Base-by-base conservation (phyloP, 2,329 filamentous ascomycete species). In the Monilinia fructigena region DNA sequence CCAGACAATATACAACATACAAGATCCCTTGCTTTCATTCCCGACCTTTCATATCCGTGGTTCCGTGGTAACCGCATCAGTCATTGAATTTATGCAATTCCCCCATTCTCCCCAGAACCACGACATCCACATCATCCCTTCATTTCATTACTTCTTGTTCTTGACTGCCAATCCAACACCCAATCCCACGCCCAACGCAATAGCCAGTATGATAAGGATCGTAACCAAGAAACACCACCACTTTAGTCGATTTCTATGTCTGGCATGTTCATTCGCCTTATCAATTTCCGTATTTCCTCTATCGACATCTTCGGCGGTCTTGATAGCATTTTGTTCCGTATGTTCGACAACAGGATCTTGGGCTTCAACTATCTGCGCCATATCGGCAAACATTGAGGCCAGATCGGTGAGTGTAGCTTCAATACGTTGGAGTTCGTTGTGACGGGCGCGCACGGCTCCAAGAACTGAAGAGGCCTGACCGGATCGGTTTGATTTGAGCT, bases 391-490 rank as follows among this genome's bases (percentile, higher is more conserved):
- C 72, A 94, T 83, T 58, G 83, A 76, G 35, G 86, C 83, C 53
- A 94, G 84, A 76, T 94, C 89, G 47, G 81, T 80, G 70, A 94
- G 83, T 7, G 89, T 92, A 76, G 85, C 83, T 78, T 94, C 90
- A 72, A 95, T 94, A 77, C 86, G 86, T 79, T 91, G 86, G 70
- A 94, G 88, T 79, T 94, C 91, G 76, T 90, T 91, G 82, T 94
- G 91, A 66, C 91, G 90, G 48, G 90, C 90, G 71, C 90, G 89
- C 50, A 94, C 91, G 70, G 89, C 89, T 70, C 90, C 90, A 60
- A 94, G 86, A 10, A 92, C 86, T 20, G 88, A 87, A 61, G 83
- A 85, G 53, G 90, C 91, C 75, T 91, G 89, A 66, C 88, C 89
- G 55, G 85, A 86, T 70, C 89, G 89, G 82, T 92, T 93, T 73